These are phyloP conservation scores for Colletotrichum destructivum DNA, from an alignment of 2,329 filamentous ascomycete species.

Conservation along the genomic window DNA sequence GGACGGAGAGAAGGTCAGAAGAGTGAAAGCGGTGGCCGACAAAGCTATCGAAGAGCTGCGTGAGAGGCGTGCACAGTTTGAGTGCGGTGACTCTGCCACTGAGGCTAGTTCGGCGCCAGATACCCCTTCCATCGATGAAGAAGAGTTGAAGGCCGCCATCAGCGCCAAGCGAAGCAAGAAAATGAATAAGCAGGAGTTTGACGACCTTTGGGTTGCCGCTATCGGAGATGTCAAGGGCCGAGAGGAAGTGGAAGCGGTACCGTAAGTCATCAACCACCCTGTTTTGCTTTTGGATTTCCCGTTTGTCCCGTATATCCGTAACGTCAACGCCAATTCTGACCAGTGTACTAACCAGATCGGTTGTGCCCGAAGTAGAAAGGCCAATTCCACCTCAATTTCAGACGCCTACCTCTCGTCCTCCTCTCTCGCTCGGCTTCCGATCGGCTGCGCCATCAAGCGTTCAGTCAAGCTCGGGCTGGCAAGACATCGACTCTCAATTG, in stretches of 20 bases:
- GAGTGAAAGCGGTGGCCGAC: slow-evolving; percentile 89
- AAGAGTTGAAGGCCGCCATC: slow-evolving; percentile 84
- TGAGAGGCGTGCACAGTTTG: slow-evolving; percentile 87
- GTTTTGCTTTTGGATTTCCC: slow-evolving; percentile 25
- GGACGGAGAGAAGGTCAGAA: slow-evolving; percentile 91
- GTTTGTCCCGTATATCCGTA: slow-evolving; percentile 12
- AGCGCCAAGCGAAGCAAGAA: slow-evolving; percentile 83
- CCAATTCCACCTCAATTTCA: slow-evolving; percentile 74
- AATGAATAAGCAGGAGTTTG: slow-evolving; percentile 90
- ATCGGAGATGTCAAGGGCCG: slow-evolving; percentile 78
- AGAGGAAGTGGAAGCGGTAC: slow-evolving; percentile 71
- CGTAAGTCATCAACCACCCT: slow-evolving; percentile 64
- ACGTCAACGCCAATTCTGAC: slow-evolving; percentile 63
- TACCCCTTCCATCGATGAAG: slow-evolving; percentile 74
- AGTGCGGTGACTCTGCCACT: slow-evolving; percentile 83
- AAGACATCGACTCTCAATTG: slow-evolving; percentile 89
- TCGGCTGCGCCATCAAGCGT: slow-evolving; percentile 85
- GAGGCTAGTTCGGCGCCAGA: slow-evolving; percentile 72
- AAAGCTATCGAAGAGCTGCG: slow-evolving; percentile 89
- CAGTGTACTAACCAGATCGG: slow-evolving; percentile 87
- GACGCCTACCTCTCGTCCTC: slow-evolving; percentile 80
- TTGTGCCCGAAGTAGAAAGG: slow-evolving; percentile 80
- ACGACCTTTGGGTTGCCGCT: slow-evolving; percentile 85
- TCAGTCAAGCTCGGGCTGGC: slow-evolving; percentile 85
- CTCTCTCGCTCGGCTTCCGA: slow-evolving; percentile 92